phyloP scores from a whole-genome alignment of 495 filamentous ascomycete genomes.

The Apiosordaria backusii region DNA sequence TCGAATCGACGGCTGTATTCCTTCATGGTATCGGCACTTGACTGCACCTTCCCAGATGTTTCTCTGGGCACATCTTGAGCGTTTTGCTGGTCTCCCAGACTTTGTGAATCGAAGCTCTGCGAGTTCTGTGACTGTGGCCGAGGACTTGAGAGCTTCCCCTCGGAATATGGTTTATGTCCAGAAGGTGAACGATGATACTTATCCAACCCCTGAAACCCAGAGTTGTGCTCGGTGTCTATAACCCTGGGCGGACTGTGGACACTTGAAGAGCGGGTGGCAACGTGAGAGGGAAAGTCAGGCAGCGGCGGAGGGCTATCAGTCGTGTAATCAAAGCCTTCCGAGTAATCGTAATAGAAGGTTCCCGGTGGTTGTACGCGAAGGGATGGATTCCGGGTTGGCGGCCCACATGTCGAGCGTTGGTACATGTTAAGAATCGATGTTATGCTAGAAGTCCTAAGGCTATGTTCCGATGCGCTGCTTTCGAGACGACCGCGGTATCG shows the following conservation, averaged over 20 bases:
- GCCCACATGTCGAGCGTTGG: constrained; percentile 26
- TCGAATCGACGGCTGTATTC: not conserved
- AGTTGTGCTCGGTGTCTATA: not conserved
- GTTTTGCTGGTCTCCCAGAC: not conserved
- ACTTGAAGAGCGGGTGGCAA: not conserved
- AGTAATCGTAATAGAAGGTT: constrained; percentile 50
- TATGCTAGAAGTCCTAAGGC: constrained; percentile 36
- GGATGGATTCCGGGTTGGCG: constrained; percentile 5
- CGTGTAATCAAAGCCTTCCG: constrained; percentile 44
- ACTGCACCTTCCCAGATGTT: not conserved
- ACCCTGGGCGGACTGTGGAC: not conserved
- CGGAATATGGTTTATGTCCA: not conserved
- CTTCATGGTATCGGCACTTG: not conserved
- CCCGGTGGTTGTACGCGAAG: constrained; percentile 6
- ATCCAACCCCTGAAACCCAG: not conserved
- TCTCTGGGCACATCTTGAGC: not conserved
- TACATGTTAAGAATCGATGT: constrained; percentile 43
- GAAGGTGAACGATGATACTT: not conserved
- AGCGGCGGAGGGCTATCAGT: not conserved
- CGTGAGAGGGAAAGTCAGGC: not conserved
- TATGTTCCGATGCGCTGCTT: constrained; percentile 20
- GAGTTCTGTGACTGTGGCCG: not conserved
- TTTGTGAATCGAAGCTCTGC: not conserved
- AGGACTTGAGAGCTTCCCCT: not conserved
- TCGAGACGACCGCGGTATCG: constrained; percentile 10